phyloP scores from a whole-genome alignment of 352 stramenopile species.

The Phytophthora quininea region DNA sequence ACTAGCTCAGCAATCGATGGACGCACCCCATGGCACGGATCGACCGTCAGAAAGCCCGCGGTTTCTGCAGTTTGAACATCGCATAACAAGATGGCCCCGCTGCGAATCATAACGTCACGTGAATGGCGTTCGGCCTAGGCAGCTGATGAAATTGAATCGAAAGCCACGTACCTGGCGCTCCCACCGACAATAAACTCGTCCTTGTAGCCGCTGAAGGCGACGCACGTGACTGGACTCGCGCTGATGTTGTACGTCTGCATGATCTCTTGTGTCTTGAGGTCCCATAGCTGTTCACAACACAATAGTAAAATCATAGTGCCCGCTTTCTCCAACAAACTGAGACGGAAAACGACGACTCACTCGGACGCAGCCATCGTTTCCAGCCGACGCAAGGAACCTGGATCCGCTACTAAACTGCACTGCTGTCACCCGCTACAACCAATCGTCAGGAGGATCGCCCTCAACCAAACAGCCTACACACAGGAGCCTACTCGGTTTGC shows the following conservation, averaged over 20 bases:
- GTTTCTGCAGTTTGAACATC: constrained; percentile 67
- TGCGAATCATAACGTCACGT: constrained; percentile 10
- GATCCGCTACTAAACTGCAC: constrained; percentile 79
- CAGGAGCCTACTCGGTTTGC: constrained; percentile 38
- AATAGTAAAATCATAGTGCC: background rate
- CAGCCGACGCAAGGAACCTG: constrained; percentile 66
- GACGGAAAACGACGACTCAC: constrained; percentile 20
- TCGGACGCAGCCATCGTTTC: constrained; percentile 59
- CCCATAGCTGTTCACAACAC: constrained; percentile 51
- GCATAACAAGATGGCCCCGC: constrained; percentile 67
- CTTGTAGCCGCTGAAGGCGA: constrained; percentile 76
- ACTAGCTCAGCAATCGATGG: background rate
- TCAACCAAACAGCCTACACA: background rate
- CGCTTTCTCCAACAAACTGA: no score
- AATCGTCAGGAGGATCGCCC: no score
- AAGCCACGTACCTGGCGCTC: constrained; percentile 53
- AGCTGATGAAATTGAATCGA: background rate
- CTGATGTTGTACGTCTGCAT: constrained; percentile 71
- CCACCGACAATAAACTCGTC: constrained; percentile 78
- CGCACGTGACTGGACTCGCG: constrained; percentile 62
- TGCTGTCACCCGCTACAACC: constrained; percentile 54
- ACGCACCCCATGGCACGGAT: constrained; percentile 45
- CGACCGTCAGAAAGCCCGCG: constrained; percentile 51
- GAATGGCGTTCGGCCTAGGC: background rate
- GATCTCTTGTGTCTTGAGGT: constrained; percentile 78